Conservation (phyloP, 129 eudicot species). For the Chrysanthemum lavandulifolium region DNA sequence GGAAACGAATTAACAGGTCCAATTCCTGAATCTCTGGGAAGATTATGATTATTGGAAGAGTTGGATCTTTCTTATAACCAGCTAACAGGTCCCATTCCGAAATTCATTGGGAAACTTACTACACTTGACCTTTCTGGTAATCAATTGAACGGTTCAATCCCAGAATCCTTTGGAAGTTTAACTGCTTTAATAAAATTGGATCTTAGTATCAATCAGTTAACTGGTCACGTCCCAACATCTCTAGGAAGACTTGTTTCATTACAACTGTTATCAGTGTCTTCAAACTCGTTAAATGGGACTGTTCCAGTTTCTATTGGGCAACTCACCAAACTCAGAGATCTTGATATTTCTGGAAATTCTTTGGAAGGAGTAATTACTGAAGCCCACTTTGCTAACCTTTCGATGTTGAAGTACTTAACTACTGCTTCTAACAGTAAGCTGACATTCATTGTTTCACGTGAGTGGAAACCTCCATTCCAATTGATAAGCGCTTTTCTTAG, state of each 20-base stretch:
- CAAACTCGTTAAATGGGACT: neutral
- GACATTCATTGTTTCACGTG: slow-evolving; percentile 4
- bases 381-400: slow-evolving; percentile 1
- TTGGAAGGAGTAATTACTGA: slow-evolving; percentile 23
- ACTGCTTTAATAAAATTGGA: neutral
- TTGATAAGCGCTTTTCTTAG: neutral
- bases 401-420: slow-evolving; percentile 3
- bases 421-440: neutral
- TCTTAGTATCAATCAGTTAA: neutral
- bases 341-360: neutral
- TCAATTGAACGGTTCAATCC: neutral
- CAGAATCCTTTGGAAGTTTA: neutral
- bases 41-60: neutral
- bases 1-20: neutral
- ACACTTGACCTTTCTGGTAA: neutral
- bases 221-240: neutral
- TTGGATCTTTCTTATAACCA: neutral
- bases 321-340: neutral
- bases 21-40: neutral
- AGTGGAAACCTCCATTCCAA: slow-evolving; percentile 17
- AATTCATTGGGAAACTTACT: neutral
- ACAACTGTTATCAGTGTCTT: neutral
- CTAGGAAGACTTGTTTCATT: neutral
- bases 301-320: neutral
- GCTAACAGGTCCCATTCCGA: neutral